Conservation (phyloP, 805 yeast species). For the Candida parachauliodes region DNA sequence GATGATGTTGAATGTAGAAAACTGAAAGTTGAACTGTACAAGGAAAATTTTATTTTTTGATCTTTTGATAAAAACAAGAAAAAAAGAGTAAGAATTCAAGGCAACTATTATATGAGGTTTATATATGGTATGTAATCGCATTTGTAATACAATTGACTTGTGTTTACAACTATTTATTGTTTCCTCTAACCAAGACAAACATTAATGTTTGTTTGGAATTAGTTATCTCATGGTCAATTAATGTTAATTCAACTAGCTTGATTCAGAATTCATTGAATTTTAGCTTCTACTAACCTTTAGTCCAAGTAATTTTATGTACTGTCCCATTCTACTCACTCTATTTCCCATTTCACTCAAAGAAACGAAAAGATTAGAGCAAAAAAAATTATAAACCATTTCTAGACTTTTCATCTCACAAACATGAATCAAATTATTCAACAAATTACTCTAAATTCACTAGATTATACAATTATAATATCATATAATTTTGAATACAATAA, state of each 20-base stretch:
- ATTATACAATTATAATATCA: slow-evolving; percentile 15
- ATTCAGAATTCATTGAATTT: too few relatives aligned
- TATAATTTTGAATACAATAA: slow-evolving; percentile 5
- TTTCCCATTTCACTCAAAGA: too few relatives aligned
- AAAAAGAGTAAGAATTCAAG: not conserved
- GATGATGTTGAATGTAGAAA: too few relatives aligned
- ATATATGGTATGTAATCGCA: not conserved
- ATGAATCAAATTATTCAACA: slow-evolving; percentile 11
- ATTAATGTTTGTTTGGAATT: too few relatives aligned
- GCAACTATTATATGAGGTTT: not conserved
- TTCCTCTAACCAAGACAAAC: not conserved
- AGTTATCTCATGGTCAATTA: too few relatives aligned
- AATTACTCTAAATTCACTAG: slow-evolving; percentile 10
- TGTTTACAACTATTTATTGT: not conserved
- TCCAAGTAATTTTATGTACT: too few relatives aligned
- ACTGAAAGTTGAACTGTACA: too few relatives aligned
- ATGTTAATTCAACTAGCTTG: too few relatives aligned
- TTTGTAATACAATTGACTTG: not conserved
- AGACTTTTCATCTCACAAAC: too few relatives aligned
- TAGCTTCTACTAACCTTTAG: too few relatives aligned
- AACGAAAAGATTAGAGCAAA: slow-evolving; percentile 1
- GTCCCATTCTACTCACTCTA: too few relatives aligned
- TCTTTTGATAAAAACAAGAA: not conserved
- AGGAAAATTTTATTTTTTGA: not conserved
- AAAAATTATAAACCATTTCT: not conserved